Evolutionary conservation across 2,329 filamentous ascomycete species (phyloP).

Genomic region (Thermoascus crustaceus): DNA sequence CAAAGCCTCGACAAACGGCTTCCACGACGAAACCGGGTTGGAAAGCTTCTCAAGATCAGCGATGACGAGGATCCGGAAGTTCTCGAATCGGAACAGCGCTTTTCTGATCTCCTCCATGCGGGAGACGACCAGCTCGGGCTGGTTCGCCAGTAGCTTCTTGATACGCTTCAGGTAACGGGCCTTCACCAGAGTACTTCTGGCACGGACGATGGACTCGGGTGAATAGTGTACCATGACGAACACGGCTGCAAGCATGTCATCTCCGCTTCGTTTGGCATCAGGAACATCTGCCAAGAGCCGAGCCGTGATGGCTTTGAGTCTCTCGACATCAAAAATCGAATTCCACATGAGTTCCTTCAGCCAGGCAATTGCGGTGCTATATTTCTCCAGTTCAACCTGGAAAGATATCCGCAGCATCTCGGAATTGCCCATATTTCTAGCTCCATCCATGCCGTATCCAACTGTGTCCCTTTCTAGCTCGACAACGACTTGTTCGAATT

Average conservation of each 20-base stretch:
- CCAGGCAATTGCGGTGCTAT: slow-evolving; percentile 73
- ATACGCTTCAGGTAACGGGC: slow-evolving; percentile 79
- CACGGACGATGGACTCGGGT: slow-evolving; percentile 66
- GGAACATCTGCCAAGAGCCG: slow-evolving; percentile 89
- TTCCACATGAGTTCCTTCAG: slow-evolving; percentile 79
- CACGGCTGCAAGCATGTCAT: slow-evolving; percentile 51
- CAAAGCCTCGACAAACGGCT: slow-evolving; percentile 50
- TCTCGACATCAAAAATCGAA: slow-evolving; percentile 72
- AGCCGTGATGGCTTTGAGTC: slow-evolving; percentile 55
- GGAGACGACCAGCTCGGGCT: slow-evolving; percentile 64
- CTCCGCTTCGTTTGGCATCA: slow-evolving; percentile 78
- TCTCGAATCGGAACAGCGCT: slow-evolving; percentile 71
- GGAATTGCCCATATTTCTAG: slow-evolving; percentile 61
- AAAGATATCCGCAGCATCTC: slow-evolving; percentile 78
- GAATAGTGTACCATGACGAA: slow-evolving; percentile 73
- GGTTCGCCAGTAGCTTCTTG: slow-evolving; percentile 68
- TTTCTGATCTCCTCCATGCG: slow-evolving; percentile 71
- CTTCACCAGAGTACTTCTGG: slow-evolving; percentile 75
- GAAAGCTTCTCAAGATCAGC: slow-evolving; percentile 68
- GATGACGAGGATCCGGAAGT: slow-evolving; percentile 77
- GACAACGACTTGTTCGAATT: slow-evolving; percentile 88
- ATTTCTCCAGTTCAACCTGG: slow-evolving; percentile 82
- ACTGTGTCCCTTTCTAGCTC: slow-evolving; percentile 88
- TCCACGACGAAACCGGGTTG: slow-evolving; percentile 73
- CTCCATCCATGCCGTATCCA: slow-evolving; percentile 65